Conservation (phyloP, 345 rosid species). For the Gossypium raimondii region DNA sequence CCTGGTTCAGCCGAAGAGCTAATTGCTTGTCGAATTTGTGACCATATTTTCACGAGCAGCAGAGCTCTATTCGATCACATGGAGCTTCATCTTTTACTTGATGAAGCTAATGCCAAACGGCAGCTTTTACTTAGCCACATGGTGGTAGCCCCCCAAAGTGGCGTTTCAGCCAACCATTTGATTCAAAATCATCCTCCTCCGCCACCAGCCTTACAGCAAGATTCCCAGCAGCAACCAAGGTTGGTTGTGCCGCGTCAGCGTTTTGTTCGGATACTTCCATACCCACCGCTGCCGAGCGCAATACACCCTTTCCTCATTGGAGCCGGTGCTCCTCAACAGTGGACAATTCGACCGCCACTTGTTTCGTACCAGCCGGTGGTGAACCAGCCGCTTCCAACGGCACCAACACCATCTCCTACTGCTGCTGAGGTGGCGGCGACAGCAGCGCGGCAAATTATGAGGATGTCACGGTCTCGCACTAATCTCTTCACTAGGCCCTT, state of each 20-base stretch:
- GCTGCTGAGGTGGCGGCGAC: not conserved
- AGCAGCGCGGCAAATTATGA: not conserved
- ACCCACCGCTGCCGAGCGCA: not conserved
- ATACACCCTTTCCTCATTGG: not conserved
- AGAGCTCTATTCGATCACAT: constrained; percentile 3
- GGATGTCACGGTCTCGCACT: not conserved
- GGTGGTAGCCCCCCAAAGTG: not conserved
- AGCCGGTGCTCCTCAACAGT: not conserved
- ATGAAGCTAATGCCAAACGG: not conserved
- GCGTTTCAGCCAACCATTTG: not conserved
- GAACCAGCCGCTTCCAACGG: not conserved
- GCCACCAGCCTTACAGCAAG: not conserved
- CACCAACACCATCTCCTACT: not conserved
- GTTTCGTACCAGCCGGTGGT: not conserved
- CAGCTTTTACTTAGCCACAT: not conserved
- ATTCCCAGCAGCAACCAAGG: not conserved
- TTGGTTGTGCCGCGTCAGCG: not conserved
- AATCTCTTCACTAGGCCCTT: not conserved
- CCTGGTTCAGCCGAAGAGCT: not conserved
- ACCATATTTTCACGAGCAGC: not conserved
- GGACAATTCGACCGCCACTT: not conserved
- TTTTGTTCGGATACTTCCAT: not conserved
- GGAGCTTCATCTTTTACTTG: not conserved
- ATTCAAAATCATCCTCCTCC: not conserved
- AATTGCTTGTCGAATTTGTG: constrained; percentile 14